Percentiles rank a stretch among this genome's conserved stretches.
These are phyloP conservation scores for Ceratocystis ficicola DNA, from an alignment of 2,329 filamentous ascomycete species.

Conservation along the genomic window DNA sequence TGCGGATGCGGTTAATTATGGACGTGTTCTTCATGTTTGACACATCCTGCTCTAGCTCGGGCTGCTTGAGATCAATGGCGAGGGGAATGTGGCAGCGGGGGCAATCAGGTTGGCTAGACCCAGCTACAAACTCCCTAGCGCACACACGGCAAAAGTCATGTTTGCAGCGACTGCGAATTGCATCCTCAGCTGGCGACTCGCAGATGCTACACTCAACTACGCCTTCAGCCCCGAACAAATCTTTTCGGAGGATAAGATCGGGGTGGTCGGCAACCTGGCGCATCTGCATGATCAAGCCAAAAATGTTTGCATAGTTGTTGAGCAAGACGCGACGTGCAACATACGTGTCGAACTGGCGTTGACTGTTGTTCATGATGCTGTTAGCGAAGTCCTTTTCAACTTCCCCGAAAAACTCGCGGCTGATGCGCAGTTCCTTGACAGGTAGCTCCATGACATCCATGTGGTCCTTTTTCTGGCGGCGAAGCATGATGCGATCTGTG, in stretches of 20 bases:
- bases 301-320: slow-evolving; percentile 98
- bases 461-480: slow-evolving; percentile 85
- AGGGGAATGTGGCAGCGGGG: slow-evolving; percentile 85
- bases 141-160: slow-evolving; percentile 53
- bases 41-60: slow-evolving; percentile 80
- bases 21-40: slow-evolving; percentile 76
- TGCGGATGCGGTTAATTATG: slow-evolving; percentile 96
- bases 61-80: slow-evolving; percentile 85
- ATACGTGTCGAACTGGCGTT: slow-evolving; percentile 87
- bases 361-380: slow-evolving; percentile 87
- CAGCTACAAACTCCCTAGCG: slow-evolving; percentile 49
- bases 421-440: slow-evolving; percentile 82
- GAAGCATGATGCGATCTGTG: slow-evolving; percentile 88
- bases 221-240: slow-evolving; percentile 75
- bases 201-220: slow-evolving; percentile 87
- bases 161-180: slow-evolving; percentile 79
- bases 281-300: slow-evolving; percentile 98
- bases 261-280: slow-evolving; percentile 94
- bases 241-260: slow-evolving; percentile 70
- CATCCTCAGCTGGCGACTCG: slow-evolving; percentile 90
- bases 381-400: slow-evolving; percentile 90
- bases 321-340: slow-evolving; percentile 87
- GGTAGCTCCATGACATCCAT: slow-evolving; percentile 93
- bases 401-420: slow-evolving; percentile 92
- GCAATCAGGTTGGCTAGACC: slow-evolving; percentile 67